A percentile compares a stretch with the other conserved stretches of the same genome.
Conservation (phyloP, 140 eudicot species). For the Ambrosia hybrid region DNA sequence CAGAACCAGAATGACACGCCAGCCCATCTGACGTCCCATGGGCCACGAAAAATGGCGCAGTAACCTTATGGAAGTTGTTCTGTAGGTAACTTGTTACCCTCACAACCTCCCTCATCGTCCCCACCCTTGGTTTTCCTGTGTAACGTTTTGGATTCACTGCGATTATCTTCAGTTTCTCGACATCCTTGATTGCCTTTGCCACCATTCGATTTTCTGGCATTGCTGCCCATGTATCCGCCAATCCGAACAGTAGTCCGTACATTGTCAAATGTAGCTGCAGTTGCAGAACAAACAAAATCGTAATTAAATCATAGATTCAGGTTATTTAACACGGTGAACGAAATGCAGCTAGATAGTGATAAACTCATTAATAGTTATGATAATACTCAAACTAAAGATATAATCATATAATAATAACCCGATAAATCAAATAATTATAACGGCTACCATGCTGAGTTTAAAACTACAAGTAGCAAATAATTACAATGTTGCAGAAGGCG, state of each 20-base stretch:
- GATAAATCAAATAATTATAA: too few relatives aligned
- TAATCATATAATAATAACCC: too few relatives aligned
- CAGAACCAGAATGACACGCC: conserved; percentile 54
- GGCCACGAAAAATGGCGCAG: conserved; percentile 50
- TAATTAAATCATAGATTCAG: neutral
- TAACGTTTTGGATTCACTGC: conserved; percentile 68
- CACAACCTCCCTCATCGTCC: conserved; percentile 75
- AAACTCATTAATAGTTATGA: too few relatives aligned
- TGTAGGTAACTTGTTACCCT: conserved; percentile 54
- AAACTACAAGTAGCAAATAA: too few relatives aligned
- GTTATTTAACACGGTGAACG: neutral
- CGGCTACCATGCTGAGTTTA: too few relatives aligned
- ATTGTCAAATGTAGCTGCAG: conserved; percentile 50
- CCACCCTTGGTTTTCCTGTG: conserved; percentile 71
- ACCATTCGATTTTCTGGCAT: conserved; percentile 69
- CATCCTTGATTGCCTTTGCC: conserved; percentile 53
- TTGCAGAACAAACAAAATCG: neutral
- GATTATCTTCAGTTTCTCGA: conserved; percentile 59
- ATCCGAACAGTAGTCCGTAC: conserved; percentile 71
- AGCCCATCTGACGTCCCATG: conserved; percentile 71
- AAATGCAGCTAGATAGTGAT: too few relatives aligned
- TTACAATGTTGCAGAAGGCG: too few relatives aligned
- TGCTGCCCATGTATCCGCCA: conserved; percentile 89
- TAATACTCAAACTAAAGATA: too few relatives aligned
- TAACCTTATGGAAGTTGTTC: conserved; percentile 60